Evolutionary conservation across 257 asterid species (phyloP), one percentile per base, ranked within the genome.

Genomic region (Ocimum tenuiflorum): DNA sequence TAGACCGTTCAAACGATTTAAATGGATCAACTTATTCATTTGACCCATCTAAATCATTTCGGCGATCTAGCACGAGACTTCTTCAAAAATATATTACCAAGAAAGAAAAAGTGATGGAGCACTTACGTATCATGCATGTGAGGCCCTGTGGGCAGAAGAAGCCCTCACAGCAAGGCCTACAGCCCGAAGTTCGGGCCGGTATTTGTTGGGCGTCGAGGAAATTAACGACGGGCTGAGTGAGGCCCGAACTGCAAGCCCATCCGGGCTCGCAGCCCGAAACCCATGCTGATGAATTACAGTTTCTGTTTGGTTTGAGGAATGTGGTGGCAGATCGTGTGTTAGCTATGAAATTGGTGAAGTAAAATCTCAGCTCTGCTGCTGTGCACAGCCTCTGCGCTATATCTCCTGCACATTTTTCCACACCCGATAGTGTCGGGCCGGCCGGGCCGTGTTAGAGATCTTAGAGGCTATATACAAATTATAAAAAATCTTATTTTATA

Each of bases 81-180:
- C n/a, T n/a, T n/a, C n/a, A n/a, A n/a, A n/a, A n/a, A n/a, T n/a
- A n/a, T n/a, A n/a, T n/a, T n/a, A n/a, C n/a, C n/a, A n/a, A n/a
- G n/a, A n/a, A 39, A 4, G 8, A 12, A 5, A 18, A 20, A 36
- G 13, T 29, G 33, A 47, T 18, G 0, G 35, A 13, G 53, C 3
- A 79, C 96, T 83, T 47, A 92, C 99, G 99, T 38, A 92, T 85
- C 99, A 89, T 92, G 89, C 96, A 92, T n/a, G 99, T 85, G 35
- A 92, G 81, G 57, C 99, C 99, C 76, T 75, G 86, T 24, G 99
- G 99, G 72, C 99, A 92, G 78, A 89, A 92, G 72, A 92, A 92
- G 7, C 98, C 98, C 62, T 84, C 98, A 53, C 98, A 92, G 70
- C 98, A 92, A 41, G 97, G 78, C 67, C 79, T 90, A 39, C 99